Evolutionary conservation across 2,329 filamentous ascomycete species (phyloP).

Genomic region (Thielaviopsis cerberus): DNA sequence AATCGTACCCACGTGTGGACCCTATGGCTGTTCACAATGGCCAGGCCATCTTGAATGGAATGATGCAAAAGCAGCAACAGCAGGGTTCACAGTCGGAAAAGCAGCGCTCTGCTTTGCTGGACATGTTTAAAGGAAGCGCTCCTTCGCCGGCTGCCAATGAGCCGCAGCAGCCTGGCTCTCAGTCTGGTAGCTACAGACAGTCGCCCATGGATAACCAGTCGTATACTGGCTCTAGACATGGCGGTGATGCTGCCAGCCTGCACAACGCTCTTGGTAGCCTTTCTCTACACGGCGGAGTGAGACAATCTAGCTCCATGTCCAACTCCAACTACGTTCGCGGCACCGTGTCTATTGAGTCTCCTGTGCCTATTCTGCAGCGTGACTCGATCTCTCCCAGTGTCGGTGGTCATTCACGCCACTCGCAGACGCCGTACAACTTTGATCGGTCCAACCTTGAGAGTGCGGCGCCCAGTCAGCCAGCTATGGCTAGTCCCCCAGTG

Average conservation of each 20-base stretch:
- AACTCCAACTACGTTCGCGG: constrained; percentile 8
- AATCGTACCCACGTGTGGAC: constrained; percentile 1
- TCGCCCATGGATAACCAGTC: constrained; percentile 9
- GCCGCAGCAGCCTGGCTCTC: constrained; percentile 2
- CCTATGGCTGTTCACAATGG: constrained; percentile 10
- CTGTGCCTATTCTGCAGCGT: constrained; percentile 1
- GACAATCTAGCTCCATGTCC: constrained; percentile 7
- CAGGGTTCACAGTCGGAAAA: constrained; percentile 13
- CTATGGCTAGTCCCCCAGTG: constrained; percentile 16
- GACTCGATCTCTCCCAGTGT: constrained; percentile 10
- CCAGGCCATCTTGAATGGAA: constrained; percentile 7
- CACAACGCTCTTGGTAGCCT: constrained; percentile 9
- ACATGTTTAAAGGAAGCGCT: constrained; percentile 32
- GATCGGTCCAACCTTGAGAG: constrained; percentile 8
- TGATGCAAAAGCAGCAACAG: constrained; percentile 10
- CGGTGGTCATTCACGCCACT: constrained; percentile 10
- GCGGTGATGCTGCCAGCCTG: constrained; percentile 2
- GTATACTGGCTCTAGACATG: constrained; percentile 1
- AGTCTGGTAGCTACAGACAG: constrained; percentile 9
- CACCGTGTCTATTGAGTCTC: constrained; percentile 9
- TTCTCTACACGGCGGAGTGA: constrained; percentile 9
- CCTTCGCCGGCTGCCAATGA: not conserved
- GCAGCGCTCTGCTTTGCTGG: constrained; percentile 31
- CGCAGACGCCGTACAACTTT: constrained; percentile 12
- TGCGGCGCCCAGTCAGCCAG: constrained; percentile 11